Evolutionary conservation across 192 early-diverging fungal species (phyloP).

Genomic region (Allomyces javanicus): DNA sequence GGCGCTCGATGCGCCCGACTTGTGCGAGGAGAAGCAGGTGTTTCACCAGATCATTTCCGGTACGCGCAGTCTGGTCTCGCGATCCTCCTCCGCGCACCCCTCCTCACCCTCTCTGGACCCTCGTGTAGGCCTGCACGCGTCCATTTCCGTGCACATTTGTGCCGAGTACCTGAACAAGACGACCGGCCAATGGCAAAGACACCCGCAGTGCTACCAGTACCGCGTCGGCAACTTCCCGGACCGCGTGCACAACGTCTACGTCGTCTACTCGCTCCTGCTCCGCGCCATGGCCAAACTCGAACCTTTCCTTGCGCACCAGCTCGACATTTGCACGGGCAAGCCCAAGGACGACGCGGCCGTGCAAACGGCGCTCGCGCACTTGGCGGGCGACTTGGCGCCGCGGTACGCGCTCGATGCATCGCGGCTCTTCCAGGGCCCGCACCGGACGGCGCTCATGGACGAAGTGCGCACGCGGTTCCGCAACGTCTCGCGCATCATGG

Average conservation of each 20-base stretch:
- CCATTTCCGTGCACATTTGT: slow-evolving; percentile 96
- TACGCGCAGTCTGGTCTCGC: slow-evolving; percentile 2
- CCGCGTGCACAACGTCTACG: slow-evolving; percentile 87
- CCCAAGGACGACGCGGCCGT: slow-evolving; percentile 26
- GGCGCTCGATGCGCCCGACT: slow-evolving; percentile 4
- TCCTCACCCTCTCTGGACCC: slow-evolving; percentile 10
- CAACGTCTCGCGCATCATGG: slow-evolving; percentile 95
- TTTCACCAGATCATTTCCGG: slow-evolving; percentile 55
- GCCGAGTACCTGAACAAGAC: slow-evolving; percentile 75
- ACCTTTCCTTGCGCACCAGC: slow-evolving; percentile 29
- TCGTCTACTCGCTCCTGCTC: slow-evolving; percentile 69
- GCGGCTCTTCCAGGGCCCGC: slow-evolving; percentile 51
- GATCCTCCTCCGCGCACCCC: slow-evolving; percentile 1
- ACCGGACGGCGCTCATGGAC: slow-evolving; percentile 43
- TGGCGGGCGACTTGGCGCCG: slow-evolving; percentile 33
- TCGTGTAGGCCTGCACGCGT: slow-evolving; percentile 66
- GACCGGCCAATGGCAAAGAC: slow-evolving; percentile 70
- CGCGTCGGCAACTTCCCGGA: slow-evolving; percentile 79
- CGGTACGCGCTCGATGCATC: slow-evolving; percentile 80
- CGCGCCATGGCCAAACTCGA: slow-evolving; percentile 67
- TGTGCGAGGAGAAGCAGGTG: slow-evolving; percentile 66
- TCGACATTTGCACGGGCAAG: slow-evolving; percentile 57
- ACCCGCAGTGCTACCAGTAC: slow-evolving; percentile 74
- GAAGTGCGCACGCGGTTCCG: slow-evolving; percentile 86
- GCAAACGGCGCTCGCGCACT: slow-evolving; percentile 37